These are phyloP conservation scores for Ceratocystis smalleyi DNA, from an alignment of 2,329 filamentous ascomycete species.

Conservation along the genomic window DNA sequence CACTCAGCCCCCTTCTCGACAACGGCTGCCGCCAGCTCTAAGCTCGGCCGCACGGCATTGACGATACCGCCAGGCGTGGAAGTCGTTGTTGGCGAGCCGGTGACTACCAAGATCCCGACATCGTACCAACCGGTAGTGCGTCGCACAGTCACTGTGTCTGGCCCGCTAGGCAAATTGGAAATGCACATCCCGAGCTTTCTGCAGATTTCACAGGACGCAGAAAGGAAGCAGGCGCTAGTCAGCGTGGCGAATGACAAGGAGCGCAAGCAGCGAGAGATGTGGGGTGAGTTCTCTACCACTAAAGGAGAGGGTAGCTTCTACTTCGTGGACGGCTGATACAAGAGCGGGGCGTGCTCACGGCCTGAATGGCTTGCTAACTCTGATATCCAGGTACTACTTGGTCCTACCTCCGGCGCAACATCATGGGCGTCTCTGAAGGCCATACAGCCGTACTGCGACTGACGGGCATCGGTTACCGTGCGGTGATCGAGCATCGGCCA, in stretches of 20 bases:
- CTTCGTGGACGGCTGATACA: neutral
- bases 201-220: conserved; percentile 50
- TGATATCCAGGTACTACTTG: conserved; percentile 60
- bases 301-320: neutral
- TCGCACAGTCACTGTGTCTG: conserved; percentile 58
- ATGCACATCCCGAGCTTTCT: conserved; percentile 70
- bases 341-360: neutral
- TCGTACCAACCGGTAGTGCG: conserved; percentile 46
- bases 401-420: conserved; percentile 77
- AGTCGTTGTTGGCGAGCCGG: conserved; percentile 51
- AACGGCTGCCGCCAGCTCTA: conserved; percentile 51
- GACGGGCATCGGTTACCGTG: conserved; percentile 90
- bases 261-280: conserved; percentile 81
- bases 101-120: conserved; percentile 36
- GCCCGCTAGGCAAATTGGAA: conserved; percentile 65
- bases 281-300: conserved; percentile 47
- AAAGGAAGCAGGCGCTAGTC: conserved; percentile 48
- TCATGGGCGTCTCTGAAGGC: conserved; percentile 88
- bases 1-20: conserved; percentile 46
- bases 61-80: conserved; percentile 73
- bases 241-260: conserved; percentile 51
- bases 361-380: neutral
- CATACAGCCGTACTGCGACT: conserved; percentile 86
- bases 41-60: conserved; percentile 70
- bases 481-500: conserved; percentile 61